phyloP scores from a whole-genome alignment of 2,329 filamentous ascomycete genomes.

The Colletotrichum horii region DNA sequence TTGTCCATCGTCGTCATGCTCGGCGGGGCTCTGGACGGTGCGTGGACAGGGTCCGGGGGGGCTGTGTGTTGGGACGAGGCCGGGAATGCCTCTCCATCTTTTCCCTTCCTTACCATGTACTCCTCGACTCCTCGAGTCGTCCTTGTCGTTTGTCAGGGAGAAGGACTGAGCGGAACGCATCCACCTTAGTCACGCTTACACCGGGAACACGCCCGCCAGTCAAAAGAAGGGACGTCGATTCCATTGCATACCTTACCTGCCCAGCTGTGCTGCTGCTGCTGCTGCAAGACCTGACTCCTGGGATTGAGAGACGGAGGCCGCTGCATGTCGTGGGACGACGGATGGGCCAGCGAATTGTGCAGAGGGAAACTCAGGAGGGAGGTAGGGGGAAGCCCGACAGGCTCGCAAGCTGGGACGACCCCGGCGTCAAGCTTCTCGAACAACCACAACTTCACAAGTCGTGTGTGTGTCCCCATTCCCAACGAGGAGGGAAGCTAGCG shows the following conservation, averaged over 20 bases:
- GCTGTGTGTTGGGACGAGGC: conserved; percentile 1
- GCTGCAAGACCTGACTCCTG: background rate
- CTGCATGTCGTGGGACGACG: background rate
- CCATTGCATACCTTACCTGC: background rate
- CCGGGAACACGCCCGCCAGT: background rate
- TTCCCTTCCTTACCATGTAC: background rate
- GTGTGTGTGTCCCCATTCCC: background rate
- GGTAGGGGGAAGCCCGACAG: conserved; percentile 3
- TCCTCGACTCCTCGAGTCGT: background rate
- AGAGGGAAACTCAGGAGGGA: background rate
- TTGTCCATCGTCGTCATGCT: conserved; percentile 16
- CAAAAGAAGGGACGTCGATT: background rate
- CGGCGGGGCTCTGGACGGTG: background rate
- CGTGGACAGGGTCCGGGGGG: conserved; percentile 6
- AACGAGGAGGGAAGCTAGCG: background rate
- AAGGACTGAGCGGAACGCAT: background rate
- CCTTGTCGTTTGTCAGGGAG: background rate
- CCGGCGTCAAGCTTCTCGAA: background rate
- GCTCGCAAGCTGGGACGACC: conserved; percentile 1
- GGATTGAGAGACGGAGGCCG: background rate
- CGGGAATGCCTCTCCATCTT: background rate
- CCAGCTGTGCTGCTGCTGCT: background rate
- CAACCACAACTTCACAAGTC: background rate
- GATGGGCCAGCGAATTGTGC: background rate
- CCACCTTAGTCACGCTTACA: background rate